Evolutionary conservation across 129 eudicot genomes (phyloP).

Genomic region (Calendula officinalis): DNA sequence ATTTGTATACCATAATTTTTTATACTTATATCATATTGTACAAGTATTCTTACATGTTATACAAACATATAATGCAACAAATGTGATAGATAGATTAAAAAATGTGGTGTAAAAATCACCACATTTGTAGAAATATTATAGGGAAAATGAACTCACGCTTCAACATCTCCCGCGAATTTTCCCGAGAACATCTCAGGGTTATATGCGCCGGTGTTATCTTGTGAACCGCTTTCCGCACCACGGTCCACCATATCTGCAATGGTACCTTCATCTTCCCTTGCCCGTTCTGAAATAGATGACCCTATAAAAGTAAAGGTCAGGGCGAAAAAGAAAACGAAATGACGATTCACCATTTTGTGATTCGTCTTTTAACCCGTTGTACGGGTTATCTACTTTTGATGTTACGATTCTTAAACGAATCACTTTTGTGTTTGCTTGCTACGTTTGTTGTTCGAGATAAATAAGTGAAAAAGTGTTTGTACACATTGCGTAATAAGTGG

Average conservation of each 20-base stretch:
- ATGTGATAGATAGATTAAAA: too few species aligned
- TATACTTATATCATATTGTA: too few species aligned
- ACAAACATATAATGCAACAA: too few species aligned
- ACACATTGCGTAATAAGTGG: conserved; percentile 4
- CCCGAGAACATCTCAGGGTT: conserved; percentile 27
- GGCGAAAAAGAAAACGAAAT: conserved; percentile 5
- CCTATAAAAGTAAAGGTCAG: conserved; percentile 21
- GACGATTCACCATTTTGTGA: conserved; percentile 3
- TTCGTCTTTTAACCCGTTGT: not conserved
- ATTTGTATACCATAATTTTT: too few species aligned
- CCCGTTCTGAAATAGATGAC: conserved; percentile 8
- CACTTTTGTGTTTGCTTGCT: not conserved
- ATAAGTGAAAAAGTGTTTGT: not conserved
- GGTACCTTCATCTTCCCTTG: not conserved
- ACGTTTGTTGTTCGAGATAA: not conserved
- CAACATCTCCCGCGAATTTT: conserved; percentile 25
- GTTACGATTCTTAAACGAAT: not conserved
- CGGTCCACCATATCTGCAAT: conserved; percentile 18
- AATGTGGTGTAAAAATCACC: too few species aligned
- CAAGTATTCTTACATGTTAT: too few species aligned
- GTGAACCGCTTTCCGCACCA: conserved; percentile 16
- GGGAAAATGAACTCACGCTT: conserved; percentile 29
- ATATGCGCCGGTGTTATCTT: conserved; percentile 23
- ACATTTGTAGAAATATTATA: not conserved
- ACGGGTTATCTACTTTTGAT: not conserved